Evolutionary conservation across 2,329 filamentous ascomycete species (phyloP), one percentile per base, ranked within the genome.

Genomic region (Macroventuria anomochaeta): DNA sequence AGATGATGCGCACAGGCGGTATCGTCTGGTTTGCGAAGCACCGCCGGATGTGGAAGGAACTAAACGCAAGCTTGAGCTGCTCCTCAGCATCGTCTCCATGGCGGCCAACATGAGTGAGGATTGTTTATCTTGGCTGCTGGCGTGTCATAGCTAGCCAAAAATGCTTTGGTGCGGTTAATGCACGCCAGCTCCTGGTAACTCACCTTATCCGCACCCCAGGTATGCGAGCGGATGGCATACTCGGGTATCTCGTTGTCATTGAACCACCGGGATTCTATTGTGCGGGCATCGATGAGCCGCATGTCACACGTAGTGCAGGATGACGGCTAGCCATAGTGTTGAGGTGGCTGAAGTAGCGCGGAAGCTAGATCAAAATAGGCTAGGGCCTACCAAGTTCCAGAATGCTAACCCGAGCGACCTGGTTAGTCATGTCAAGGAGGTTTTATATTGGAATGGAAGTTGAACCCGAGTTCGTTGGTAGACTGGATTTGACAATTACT

Each of bases 251-350:
- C 36, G 37, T 64, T 55, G 18, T 68, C 63, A 21, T 54, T 62
- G 47, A 66, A 66, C 43, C 51, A 60, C 49, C 47, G 51, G 15
- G 66, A 56, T 21, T 66, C 62, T 17, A 65, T 48, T 13, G 59
- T 67, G 26, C 57, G 58, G 25, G 61, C 61, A 58, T 69, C 55
- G 33, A 67, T 62, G 38, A 69, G 65, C 40, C 67, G 60, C 64
- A 68, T 69, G 56, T 46, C 43, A 59, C 46, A 53, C 36, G 42
- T 33, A 42, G 39, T 53, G 39, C 33, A 39, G 10, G 23, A 37
- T n/a, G 37, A 17, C 29, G 33, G 33, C 28, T 15, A 32, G 18
- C 5, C 17, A 17, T 3, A 13, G 31, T 25, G 12, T 36, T 11
- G 29, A 15, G 41, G 37, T 23, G 25, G 25, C 36, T 34, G 39